Base-by-base conservation (phyloP, 2,329 filamentous ascomycete genomes). In the Acarospora socialis region DNA sequence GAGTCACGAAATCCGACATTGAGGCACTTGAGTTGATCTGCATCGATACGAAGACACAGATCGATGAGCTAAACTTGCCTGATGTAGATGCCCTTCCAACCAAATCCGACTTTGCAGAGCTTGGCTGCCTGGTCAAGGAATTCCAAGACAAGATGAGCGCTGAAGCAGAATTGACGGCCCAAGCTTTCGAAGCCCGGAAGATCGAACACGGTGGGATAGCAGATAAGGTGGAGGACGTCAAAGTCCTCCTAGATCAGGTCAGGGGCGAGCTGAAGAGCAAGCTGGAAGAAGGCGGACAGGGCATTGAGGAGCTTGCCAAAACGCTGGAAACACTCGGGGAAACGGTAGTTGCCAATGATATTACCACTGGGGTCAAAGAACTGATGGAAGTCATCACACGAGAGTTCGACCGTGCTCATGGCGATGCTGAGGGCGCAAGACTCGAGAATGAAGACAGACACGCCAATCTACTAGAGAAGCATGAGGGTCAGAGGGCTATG, bases 341-440 rank as follows among this genome's bases (percentile, higher is more conserved):
- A 21, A 57, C 56, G 9, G 53, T 61, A 10, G 55, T 58, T 34
- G 54, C 49, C 22, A 61, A 61, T 36, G 56, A 63, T 38, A 55
- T 54, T 19, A 63, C 60, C 0, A 56, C 57, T 10, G 77, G 75
- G 40, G 59, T 86, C 32, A 77, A 76, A 46, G 76, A 78, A 34
- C 67, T 86, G 52, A 71, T 75, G 23, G 76, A 81, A 33, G 71
- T 74, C 2, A 74, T 95, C 55, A 84, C 80, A 52, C 61, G 70
- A 1, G 86, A 94, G 50, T 93, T 95, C 38, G 84, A 94, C 46
- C 80, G 86, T 40, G 77, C 81, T 7, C 79, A 82, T 44, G 74
- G 76, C 10, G 73, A 80, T n/a, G 68, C 90, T 15, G 77, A 81
- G 35, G 79, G 78, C 5, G 69, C 76, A 32, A 90, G 87, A 57